A percentile compares a stretch with the other conserved stretches of the same genome.
These are phyloP conservation scores for Tolypocladium paradoxum DNA, from an alignment of 2,329 filamentous ascomycete species.

Conservation along the genomic window DNA sequence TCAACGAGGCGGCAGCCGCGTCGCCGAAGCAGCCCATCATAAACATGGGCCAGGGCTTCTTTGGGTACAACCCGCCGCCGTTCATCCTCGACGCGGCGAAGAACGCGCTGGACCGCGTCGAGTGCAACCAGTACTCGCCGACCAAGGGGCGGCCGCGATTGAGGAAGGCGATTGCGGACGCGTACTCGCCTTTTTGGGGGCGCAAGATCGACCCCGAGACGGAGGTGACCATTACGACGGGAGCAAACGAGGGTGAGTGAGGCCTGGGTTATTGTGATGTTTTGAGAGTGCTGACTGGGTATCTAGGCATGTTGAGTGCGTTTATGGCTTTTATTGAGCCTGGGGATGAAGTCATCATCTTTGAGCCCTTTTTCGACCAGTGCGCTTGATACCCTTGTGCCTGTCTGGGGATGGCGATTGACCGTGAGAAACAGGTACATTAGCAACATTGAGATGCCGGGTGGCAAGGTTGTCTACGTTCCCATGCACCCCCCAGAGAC, in stretches of 20 bases:
- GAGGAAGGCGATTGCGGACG: constrained; percentile 84
- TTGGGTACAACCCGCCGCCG: constrained; percentile 85
- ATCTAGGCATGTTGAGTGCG: constrained; percentile 69
- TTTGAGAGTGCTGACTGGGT: not conserved
- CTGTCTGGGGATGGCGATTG: not conserved
- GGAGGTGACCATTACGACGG: constrained; percentile 90
- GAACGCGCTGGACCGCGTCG: constrained; percentile 75
- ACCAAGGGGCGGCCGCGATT: constrained; percentile 87
- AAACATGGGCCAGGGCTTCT: constrained; percentile 60
- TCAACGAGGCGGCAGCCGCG: constrained; percentile 54
- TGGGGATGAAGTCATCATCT: constrained; percentile 93
- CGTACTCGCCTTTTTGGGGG: constrained; percentile 85
- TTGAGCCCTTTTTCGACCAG: constrained; percentile 99
- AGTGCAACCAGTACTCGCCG: constrained; percentile 97
- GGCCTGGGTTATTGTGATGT: constrained; percentile 18
- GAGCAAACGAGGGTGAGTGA: constrained; percentile 58
- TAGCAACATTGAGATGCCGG: constrained; percentile 96
- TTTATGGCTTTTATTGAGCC: constrained; percentile 97
- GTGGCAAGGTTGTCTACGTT: constrained; percentile 88
- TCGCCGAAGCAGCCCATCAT: constrained; percentile 54
- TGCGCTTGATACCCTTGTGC: constrained; percentile 18
- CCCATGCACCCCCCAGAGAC: constrained; percentile 82
- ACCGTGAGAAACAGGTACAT: constrained; percentile 44
- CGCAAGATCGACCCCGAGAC: constrained; percentile 74
- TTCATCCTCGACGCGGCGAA: constrained; percentile 92